A percentile compares a stretch with the other conserved stretches of the same genome.
Evolutionary conservation across 2,329 filamentous ascomycete species (phyloP).

Genomic region (Diatrype stigma): DNA sequence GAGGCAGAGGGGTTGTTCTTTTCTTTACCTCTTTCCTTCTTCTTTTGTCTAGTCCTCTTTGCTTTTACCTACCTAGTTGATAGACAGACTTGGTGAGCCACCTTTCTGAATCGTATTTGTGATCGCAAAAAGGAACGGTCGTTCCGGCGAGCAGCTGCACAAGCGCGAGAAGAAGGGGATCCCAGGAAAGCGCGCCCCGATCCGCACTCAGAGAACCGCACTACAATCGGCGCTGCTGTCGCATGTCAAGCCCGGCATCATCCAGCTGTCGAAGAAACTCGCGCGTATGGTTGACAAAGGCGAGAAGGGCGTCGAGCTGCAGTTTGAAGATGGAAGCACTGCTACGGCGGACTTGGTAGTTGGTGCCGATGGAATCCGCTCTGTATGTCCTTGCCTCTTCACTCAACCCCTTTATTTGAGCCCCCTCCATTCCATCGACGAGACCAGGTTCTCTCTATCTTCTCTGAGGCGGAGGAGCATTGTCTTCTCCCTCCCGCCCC

Average conservation of each 20-base stretch:
- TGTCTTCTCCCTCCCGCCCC: too few species aligned
- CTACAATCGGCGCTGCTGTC: constrained; percentile 46
- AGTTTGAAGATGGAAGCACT: constrained; percentile 39
- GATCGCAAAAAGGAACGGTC: constrained; percentile 27
- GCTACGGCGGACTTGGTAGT: constrained; percentile 43
- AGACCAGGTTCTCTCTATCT: too few species aligned
- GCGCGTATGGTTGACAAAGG: constrained; percentile 32
- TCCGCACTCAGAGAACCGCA: constrained; percentile 27
- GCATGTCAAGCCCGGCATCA: constrained; percentile 37
- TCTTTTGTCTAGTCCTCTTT: too few species aligned
- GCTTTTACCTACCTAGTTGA: too few species aligned
- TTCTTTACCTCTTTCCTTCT: too few species aligned
- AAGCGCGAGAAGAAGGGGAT: constrained; percentile 13
- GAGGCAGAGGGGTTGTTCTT: too few species aligned
- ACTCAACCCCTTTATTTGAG: too few species aligned
- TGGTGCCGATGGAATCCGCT: constrained; percentile 50
- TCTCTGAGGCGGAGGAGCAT: too few species aligned
- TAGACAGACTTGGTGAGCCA: too few species aligned
- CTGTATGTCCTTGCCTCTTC: constrained; percentile 28
- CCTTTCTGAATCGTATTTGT: too few species aligned
- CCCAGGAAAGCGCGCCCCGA: constrained; percentile 8
- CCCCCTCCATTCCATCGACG: too few species aligned
- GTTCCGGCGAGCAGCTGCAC: constrained; percentile 22
- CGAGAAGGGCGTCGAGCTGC: constrained; percentile 32
- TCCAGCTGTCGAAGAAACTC: constrained; percentile 43